Conservation (phyloP, 805 yeast genomes). For the Danielia oregonensis region DNA sequence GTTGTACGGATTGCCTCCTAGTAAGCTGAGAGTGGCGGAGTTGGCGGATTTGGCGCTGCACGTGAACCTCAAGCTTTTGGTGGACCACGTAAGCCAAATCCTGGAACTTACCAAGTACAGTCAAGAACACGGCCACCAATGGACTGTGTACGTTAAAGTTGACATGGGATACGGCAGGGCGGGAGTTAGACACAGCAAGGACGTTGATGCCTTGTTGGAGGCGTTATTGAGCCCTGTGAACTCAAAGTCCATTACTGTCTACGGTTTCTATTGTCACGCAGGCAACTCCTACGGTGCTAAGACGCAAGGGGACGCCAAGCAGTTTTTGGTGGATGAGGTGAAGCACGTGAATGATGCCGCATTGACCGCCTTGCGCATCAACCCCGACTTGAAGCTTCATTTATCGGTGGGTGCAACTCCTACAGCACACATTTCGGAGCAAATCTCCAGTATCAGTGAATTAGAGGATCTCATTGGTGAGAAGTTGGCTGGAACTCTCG, state of each 20-base stretch:
- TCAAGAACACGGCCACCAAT: conserved; percentile 28
- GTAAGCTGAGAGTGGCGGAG: conserved; percentile 46
- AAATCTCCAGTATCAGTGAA: conserved; percentile 17
- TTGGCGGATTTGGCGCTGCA: conserved; percentile 39
- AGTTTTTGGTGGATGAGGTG: conserved; percentile 53
- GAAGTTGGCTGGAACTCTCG: conserved; percentile 43
- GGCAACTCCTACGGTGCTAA: conserved; percentile 66
- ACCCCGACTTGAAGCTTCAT: conserved; percentile 37
- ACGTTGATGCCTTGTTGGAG: conserved; percentile 33
- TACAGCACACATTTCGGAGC: conserved; percentile 59
- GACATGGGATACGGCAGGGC: conserved; percentile 74
- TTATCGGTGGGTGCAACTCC: conserved; percentile 83
- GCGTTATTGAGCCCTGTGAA: conserved; percentile 23
- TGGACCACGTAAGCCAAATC: conserved; percentile 59
- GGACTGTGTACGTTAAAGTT: conserved; percentile 67
- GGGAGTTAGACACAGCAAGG: conserved; percentile 40
- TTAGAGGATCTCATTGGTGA: conserved; percentile 17
- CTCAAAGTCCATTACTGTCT: conserved; percentile 38
- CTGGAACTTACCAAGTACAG: conserved; percentile 41
- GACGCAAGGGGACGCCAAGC: conserved; percentile 43
- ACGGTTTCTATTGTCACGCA: conserved; percentile 76
- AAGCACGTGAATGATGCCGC: conserved; percentile 54
- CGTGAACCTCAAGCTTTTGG: conserved; percentile 51
- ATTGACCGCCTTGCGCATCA: conserved; percentile 26
- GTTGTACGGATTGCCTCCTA: conserved; percentile 40